phyloP scores from a whole-genome alignment of 768 basidiomycete genomes.

The Kwoniella sp. region DNA sequence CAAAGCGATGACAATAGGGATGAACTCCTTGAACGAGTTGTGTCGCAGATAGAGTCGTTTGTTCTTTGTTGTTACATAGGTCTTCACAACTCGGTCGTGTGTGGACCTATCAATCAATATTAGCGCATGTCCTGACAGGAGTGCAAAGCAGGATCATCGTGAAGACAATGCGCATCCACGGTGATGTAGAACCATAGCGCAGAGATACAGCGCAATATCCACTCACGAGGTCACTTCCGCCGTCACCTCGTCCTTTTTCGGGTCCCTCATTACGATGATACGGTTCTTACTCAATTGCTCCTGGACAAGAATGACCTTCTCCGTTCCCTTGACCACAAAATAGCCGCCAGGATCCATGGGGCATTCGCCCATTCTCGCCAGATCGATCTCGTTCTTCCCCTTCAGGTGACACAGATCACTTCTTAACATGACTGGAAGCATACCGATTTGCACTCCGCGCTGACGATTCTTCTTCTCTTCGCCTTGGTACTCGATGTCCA shows the following conservation, averaged over 20 bases:
- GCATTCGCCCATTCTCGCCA: slow-evolving; percentile 95
- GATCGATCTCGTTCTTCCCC: slow-evolving; percentile 71
- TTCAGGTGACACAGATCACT: slow-evolving; percentile 92
- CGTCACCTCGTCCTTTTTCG: slow-evolving; percentile 83
- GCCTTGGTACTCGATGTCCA: slow-evolving; percentile 91
- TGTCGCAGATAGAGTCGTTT: slow-evolving; percentile 93
- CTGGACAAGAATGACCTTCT: slow-evolving; percentile 98
- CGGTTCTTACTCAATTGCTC: slow-evolving; percentile 98
- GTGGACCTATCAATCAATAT: slow-evolving; percentile 58
- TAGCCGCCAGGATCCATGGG: slow-evolving; percentile 99
- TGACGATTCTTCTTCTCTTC: slow-evolving; percentile 85
- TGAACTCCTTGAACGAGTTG: slow-evolving; percentile 95
- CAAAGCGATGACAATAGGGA: slow-evolving; percentile 92
- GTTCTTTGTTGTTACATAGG: slow-evolving; percentile 94
- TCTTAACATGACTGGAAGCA: slow-evolving; percentile 93
- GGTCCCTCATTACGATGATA: slow-evolving; percentile 95
- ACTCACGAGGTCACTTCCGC: slow-evolving; percentile 95
- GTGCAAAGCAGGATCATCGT: too few relatives aligned
- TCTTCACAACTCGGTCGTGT: slow-evolving; percentile 80
- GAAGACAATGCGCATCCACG: too few relatives aligned
- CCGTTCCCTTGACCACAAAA: slow-evolving; percentile 97
- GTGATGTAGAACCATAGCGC: too few relatives aligned
- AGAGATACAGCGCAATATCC: slow-evolving; percentile 47
- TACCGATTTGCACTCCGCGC: slow-evolving; percentile 80
- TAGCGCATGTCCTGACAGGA: too few relatives aligned